These are phyloP conservation scores for Cucumis hystrix DNA, from an alignment of 306 rosid genomes.

Conservation along the genomic window DNA sequence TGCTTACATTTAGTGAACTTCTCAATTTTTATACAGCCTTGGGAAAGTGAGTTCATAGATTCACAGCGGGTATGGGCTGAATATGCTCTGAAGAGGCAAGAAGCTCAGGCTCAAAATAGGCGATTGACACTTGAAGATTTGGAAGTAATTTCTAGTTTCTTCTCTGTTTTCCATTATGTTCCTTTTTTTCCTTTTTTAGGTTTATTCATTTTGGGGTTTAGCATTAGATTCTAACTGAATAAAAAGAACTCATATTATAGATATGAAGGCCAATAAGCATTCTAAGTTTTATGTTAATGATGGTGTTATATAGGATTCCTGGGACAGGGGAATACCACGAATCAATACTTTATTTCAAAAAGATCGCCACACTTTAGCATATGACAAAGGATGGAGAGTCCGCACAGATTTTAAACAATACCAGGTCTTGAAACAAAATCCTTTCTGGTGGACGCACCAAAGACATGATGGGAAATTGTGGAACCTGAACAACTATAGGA, in stretches of 20 bases:
- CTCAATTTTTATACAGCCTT: constrained; percentile 38
- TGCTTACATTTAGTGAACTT: neutral
- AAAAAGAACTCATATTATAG: neutral
- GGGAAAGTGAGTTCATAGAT: constrained; percentile 98
- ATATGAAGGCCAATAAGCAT: neutral
- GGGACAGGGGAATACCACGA: constrained; percentile 99
- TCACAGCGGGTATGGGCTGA: constrained; percentile 99
- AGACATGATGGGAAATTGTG: constrained; percentile 95
- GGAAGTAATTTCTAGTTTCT: constrained; percentile 45
- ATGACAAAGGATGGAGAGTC: constrained; percentile 99
- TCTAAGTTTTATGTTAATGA: neutral
- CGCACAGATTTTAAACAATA: constrained; percentile 98
- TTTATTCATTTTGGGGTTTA: neutral
- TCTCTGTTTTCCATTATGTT: neutral
- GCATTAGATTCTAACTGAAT: neutral
- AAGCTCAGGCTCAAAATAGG: constrained; percentile 97
- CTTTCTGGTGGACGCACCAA: constrained; percentile 99
- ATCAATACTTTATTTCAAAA: constrained; percentile 97
- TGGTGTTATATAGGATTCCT: constrained; percentile 62
- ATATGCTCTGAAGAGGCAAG: constrained; percentile 96
- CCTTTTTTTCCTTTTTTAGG: neutral
- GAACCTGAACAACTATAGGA: constrained; percentile 95
- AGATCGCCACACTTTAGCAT: constrained; percentile 95
- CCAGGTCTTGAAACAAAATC: constrained; percentile 94
- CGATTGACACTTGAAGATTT: constrained; percentile 94